Conservation (phyloP, 805 yeast genomes). For the Suhomyces faveliae region DNA sequence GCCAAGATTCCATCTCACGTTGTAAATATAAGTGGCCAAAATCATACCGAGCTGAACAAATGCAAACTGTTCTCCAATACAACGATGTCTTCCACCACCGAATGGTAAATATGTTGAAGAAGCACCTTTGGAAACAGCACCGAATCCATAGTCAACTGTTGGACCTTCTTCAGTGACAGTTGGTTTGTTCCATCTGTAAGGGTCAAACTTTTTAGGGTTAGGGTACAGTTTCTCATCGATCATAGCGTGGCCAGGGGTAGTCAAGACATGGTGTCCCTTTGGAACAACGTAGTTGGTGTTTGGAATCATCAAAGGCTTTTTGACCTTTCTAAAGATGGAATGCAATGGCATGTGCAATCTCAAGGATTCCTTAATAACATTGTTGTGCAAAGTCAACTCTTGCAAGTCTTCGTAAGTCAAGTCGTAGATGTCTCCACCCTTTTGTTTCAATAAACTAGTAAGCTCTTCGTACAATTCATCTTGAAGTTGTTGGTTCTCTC, state of each 20-base stretch:
- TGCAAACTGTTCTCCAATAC: constrained; percentile 99
- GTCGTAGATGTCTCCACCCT: constrained; percentile 45
- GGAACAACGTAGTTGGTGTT: constrained; percentile 80
- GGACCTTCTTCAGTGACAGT: constrained; percentile 16
- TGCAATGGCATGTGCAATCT: constrained; percentile 97
- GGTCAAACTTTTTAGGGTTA: constrained; percentile 66
- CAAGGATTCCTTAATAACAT: constrained; percentile 86
- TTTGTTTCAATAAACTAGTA: constrained; percentile 49
- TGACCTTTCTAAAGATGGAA: constrained; percentile 90
- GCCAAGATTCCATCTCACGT: constrained; percentile 69
- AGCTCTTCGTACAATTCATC: constrained; percentile 79
- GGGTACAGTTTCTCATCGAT: constrained; percentile 78
- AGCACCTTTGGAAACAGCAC: constrained; percentile 94
- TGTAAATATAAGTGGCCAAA: constrained; percentile 69
- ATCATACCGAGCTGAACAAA: constrained; percentile 88
- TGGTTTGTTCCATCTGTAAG: constrained; percentile 74
- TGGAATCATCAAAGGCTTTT: constrained; percentile 74
- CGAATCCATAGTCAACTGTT: constrained; percentile 91
- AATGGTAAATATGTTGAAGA: constrained; percentile 94
- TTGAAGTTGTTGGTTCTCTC: constrained; percentile 82
- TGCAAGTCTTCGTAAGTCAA: constrained; percentile 80
- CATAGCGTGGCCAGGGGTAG: constrained; percentile 91
- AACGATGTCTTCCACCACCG: constrained; percentile 99
- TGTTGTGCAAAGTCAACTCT: constrained; percentile 77
- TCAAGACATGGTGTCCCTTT: constrained; percentile 82